Evolutionary conservation across 768 basidiomycete genomes (phyloP), one percentile per base, ranked within the genome.

Genomic region (Amanita thiersii): DNA sequence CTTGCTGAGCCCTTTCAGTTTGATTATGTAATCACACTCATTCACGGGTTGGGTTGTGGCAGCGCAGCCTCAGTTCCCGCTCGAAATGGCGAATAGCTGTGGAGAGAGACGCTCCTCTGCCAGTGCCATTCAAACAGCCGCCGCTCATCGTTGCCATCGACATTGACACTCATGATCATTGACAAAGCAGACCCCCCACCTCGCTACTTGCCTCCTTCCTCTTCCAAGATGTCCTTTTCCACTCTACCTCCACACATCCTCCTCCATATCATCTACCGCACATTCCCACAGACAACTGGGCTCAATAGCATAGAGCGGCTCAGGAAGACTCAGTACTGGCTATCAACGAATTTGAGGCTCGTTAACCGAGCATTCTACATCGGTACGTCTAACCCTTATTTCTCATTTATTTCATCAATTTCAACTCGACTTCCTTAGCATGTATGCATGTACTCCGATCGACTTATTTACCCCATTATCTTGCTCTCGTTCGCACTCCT

Each of bases 391-490:
- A 12, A 31, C 9, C 17, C n/a, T 32, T 17, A 7, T 31, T 19
- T 11, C 7, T 11, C 24, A 30, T 24, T 34, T 2, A 19, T 26
- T 29, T 20, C 47, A 47, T 39, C 37, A 23, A 5, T 21, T 36
- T 35, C 23, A 12, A 32, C 24, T 14, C 35, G 10, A 8, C 20
- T 23, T 7, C 21, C 25, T 30, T 19, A 43, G 82, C 85, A 9
- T 85, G 74, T 59, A 89, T 87, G 86, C 79, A 88, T 50, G 72
- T 89, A 46, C 69, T 91, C 3, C 75, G 88, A 26, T 82, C 81
- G 0, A 76, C 77, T 0, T 88, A 87, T 57, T 64, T 90, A 31
- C 73, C 77, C 4, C 63, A 73, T 0, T 91, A 90, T 54, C 60
- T 62, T 17, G 62, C 68, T 11, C 69, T 81, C 34, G 67, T 91